Evolutionary conservation across 2,329 filamentous ascomycete species (phyloP).

Genomic region (Cytospora leucostoma): DNA sequence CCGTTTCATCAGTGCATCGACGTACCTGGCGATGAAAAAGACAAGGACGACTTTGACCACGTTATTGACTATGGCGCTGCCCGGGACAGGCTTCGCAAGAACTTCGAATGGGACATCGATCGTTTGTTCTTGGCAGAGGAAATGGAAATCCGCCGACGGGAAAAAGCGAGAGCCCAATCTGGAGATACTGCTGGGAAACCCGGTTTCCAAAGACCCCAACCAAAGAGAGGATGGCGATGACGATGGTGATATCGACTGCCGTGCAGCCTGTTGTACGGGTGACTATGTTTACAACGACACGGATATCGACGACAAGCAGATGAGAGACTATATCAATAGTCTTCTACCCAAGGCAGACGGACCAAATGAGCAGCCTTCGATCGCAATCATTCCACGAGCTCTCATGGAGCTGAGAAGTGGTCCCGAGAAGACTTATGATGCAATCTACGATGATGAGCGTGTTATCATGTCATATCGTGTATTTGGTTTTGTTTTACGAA

Average conservation of each 20-base stretch:
- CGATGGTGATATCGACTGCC: background rate
- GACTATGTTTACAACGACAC: conserved; percentile 20
- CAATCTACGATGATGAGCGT: conserved; percentile 32
- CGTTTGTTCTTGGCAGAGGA: conserved; percentile 16
- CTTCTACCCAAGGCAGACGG: conserved; percentile 19
- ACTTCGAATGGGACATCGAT: conserved; percentile 27
- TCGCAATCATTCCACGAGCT: conserved; percentile 19
- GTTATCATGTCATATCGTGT: conserved; percentile 39
- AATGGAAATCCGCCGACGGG: background rate
- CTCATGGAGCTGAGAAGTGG: conserved; percentile 16
- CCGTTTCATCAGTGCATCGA: background rate
- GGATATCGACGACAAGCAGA: conserved; percentile 20
- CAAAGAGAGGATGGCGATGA: background rate
- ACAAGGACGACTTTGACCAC: conserved; percentile 7
- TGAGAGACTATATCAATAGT: conserved; percentile 22
- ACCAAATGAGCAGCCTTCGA: conserved; percentile 18
- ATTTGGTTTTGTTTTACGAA: conserved; percentile 39
- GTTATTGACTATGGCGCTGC: conserved; percentile 12
- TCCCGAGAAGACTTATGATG: background rate
- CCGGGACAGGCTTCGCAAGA: conserved; percentile 20
- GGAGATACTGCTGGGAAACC: background rate
- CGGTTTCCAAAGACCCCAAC: background rate
- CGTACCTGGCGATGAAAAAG: background rate
- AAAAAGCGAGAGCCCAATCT: background rate
- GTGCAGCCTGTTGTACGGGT: conserved; percentile 16